Conservation (phyloP, 2,329 filamentous ascomycete species). For the Paramyrothecium sp. region DNA sequence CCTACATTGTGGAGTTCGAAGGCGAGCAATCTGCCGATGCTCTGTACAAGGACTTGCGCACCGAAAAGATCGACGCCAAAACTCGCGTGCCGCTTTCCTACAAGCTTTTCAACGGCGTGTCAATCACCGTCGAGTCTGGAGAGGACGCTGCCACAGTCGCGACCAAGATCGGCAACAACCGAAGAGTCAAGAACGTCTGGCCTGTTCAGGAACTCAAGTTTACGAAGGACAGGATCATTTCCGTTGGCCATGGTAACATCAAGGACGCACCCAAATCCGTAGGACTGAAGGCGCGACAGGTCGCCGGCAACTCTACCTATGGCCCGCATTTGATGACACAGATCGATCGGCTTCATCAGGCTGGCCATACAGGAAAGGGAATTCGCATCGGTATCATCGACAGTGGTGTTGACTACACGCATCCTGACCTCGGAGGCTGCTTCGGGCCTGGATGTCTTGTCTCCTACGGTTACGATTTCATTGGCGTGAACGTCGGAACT, state of each 20-base stretch:
- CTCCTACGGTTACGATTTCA: slow-evolving; percentile 44
- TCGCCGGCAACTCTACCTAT: slow-evolving; percentile 9
- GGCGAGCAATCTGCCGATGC: slow-evolving; percentile 11
- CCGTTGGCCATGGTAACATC: slow-evolving; percentile 11
- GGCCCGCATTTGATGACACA: slow-evolving; percentile 29
- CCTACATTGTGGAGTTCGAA: slow-evolving; percentile 22
- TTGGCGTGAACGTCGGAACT: slow-evolving; percentile 34
- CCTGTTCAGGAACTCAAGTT: slow-evolving; percentile 21
- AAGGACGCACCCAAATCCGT: slow-evolving; percentile 2
- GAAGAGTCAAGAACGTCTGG: slow-evolving; percentile 25
- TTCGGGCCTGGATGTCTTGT: slow-evolving; percentile 49
- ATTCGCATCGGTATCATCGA: slow-evolving; percentile 39
- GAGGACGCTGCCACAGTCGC: slow-evolving; percentile 20
- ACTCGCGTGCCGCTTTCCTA: slow-evolving; percentile 17
- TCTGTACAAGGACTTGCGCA: slow-evolving; percentile 14
- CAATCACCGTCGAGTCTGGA: slow-evolving; percentile 18
- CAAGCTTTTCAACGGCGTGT: slow-evolving; percentile 19
- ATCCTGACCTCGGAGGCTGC: slow-evolving; percentile 50
- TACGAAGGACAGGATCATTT: slow-evolving; percentile 10
- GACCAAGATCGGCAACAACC: slow-evolving; percentile 16
- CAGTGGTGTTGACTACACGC: slow-evolving; percentile 41
- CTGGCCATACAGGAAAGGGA: slow-evolving; percentile 44
- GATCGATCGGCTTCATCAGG: slow-evolving; percentile 37
- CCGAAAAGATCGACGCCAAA: slow-evolving; percentile 11
- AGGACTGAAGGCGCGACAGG: neutral